Percentiles rank a stretch among this genome's conserved stretches.
phyloP scores from a whole-genome alignment of 2,329 filamentous ascomycete genomes.

The Colletotrichum chlorophyti region DNA sequence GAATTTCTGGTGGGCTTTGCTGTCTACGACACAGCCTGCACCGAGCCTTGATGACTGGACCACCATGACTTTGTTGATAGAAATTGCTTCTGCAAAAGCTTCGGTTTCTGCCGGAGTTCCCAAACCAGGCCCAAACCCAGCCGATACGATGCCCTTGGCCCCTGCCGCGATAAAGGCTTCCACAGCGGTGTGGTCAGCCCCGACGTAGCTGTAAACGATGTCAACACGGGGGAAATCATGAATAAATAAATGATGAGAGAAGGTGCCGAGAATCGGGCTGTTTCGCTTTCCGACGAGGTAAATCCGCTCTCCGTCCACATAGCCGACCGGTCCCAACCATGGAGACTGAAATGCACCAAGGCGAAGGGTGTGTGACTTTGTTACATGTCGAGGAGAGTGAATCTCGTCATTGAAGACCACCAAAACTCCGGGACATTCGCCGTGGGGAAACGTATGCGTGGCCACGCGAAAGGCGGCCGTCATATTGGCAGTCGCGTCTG shows the following conservation, averaged over 20 bases:
- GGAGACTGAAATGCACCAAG: constrained; percentile 13
- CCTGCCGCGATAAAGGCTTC: background rate
- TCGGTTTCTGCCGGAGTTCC: background rate
- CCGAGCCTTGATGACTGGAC: constrained; percentile 9
- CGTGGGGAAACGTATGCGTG: background rate
- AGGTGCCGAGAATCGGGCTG: background rate
- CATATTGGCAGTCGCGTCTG: constrained; percentile 13
- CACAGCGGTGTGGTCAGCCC: background rate
- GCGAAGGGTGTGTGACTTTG: constrained; percentile 13
- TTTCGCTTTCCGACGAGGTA: background rate
- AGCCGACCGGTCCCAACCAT: background rate
- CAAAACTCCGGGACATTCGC: background rate
- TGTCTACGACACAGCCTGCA: constrained; percentile 3
- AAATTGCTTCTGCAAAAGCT: background rate
- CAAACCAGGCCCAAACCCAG: constrained; percentile 1
- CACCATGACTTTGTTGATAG: background rate
- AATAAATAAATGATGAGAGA: background rate
- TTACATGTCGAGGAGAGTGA: constrained; percentile 3
- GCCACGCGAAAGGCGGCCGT: constrained; percentile 14
- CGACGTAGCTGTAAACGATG: constrained; percentile 8
- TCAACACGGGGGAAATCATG: constrained; percentile 3
- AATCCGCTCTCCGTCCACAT: background rate
- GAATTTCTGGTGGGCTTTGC: background rate
- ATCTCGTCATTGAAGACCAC: constrained; percentile 17
- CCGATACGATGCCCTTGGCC: constrained; percentile 5